Evolutionary conservation across 139 green algal species (phyloP), one percentile per base, ranked within the genome.

Genomic region (Micromonas commoda): DNA sequence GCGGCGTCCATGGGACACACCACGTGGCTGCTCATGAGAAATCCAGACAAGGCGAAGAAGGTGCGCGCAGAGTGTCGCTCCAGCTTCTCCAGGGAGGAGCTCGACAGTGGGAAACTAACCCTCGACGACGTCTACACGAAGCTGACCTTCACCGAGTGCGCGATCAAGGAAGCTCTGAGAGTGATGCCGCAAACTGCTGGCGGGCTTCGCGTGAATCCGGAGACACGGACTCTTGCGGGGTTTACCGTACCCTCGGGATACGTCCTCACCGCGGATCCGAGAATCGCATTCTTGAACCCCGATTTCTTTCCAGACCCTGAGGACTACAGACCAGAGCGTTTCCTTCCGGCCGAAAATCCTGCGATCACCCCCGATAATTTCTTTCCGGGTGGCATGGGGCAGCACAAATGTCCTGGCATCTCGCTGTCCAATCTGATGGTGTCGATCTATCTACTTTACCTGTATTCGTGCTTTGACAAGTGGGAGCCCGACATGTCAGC

Each of bases 381-480:
- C 9, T 75, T 75, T 24, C 68, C 68, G 6, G 68, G 68, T 4
- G 68, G 68, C 6, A 75, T 75, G 68, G 68, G 68, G 9, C 68
- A 75, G 38, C 68, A 75, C 29, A 35, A 75, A 24, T 75, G 68
- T 6, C 68, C 68, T 3, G 68, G 68, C 5, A 75, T 75, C 29
- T 38, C 19, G 2, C 29, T 75, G 2, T 38, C 68, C 20, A 63
- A 21, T 20, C 24, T 61, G 5, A 75, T 75, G 68, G 61, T 24
- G 37, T 3, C 19, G 35, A 63, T 61, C 0, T 75, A 63, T 61
- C 33, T 75, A 21, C 24, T 37, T 9, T 29, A 75, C 2, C 26
- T 75, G 29, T 33, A 38, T 21, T n/a, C 68, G 68, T 35, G 37
- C 4, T 63, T 75, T 20, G n/a, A 28, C 3, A 37, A n/a, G 9